Evolutionary conservation across 768 basidiomycete genomes (phyloP), one percentile per base, ranked within the genome.

Genomic region (Leccinum pellstonianum): DNA sequence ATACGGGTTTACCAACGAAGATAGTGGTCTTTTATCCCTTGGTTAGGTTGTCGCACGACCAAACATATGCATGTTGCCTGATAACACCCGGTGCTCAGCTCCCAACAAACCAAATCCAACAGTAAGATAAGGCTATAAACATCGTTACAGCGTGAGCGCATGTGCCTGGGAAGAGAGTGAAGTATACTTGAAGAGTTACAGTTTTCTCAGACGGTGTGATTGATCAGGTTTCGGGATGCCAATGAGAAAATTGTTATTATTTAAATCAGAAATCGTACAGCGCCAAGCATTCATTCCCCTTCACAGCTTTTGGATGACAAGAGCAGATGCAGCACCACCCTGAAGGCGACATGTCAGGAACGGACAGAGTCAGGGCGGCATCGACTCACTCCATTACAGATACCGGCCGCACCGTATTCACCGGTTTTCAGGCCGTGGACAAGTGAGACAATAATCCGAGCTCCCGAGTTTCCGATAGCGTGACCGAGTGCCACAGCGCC

Each of bases 401-500:
- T 89, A 74, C 90, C 95, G 41, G 95, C 96, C 56, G 92, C 93
- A 65, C 95, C 96, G 68, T 95, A 97, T 77, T 98, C 82, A 41
- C 95, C 95, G 3, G 87, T 74, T 80, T 96, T 88, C 64, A 98
- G 85, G n/a, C 89, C 86, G 72, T 98, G 95, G 4, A 93, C 80
- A 19, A 98, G 83, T 6, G 96, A 91, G 27, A 98, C 95, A 52
- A 98, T 81, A 76, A 98, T 98, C 54, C 96, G 88, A 51, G 91
- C 85, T 19, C 96, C 96, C 41, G 94, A 97, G 76, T 93, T 98
- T 60, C 96, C 96, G 71, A 98, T 93, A 48, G 96, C 93, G 73
- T 98, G 90, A 33, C 95, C 95, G 52, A 98, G 87, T 56, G 96
- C 91, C 63, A 98, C 96, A 53, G 93, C 96, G 75, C 96, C 96